phyloP scores from a whole-genome alignment of 2,329 filamentous ascomycete species.

The Coniochaeta sp. region DNA sequence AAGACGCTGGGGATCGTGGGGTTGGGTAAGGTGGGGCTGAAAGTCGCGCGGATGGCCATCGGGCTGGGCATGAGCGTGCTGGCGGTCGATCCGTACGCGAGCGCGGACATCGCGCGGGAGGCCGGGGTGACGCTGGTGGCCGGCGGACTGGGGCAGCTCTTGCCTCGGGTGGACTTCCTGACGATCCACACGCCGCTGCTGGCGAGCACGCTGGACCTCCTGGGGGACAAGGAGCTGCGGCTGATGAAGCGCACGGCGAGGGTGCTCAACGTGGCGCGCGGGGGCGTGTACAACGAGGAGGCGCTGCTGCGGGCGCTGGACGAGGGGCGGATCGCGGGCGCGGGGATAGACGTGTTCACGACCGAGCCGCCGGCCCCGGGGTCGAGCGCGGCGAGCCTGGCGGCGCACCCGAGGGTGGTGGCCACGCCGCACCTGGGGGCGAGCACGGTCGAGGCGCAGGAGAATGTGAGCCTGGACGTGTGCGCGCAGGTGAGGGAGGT shows the following conservation, averaged over 20 bases:
- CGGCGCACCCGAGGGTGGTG: conserved; percentile 64
- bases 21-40: conserved; percentile 75
- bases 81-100: conserved; percentile 73
- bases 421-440: conserved; percentile 76
- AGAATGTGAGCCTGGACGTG: conserved; percentile 77
- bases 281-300: conserved; percentile 72
- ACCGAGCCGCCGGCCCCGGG: conserved; percentile 55
- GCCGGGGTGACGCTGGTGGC: conserved; percentile 59
- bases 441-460: conserved; percentile 74
- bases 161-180: conserved; percentile 65
- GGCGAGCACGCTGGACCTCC: conserved; percentile 67
- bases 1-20: conserved; percentile 74
- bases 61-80: conserved; percentile 70
- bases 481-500: conserved; percentile 74
- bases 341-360: conserved; percentile 75
- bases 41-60: conserved; percentile 71
- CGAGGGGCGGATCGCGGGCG: conserved; percentile 64
- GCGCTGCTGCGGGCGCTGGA: conserved; percentile 66
- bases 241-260: conserved; percentile 68
- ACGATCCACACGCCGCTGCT: conserved; percentile 77
- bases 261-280: conserved; percentile 72
- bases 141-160: conserved; percentile 48
- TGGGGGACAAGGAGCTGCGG: conserved; percentile 57
- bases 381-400: conserved; percentile 54
- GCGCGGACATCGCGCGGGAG: conserved; percentile 59